Evolutionary conservation across 1,284 basidiomycete species (phyloP).

Genomic region (Ceratorhiza oryzae-sativae): DNA sequence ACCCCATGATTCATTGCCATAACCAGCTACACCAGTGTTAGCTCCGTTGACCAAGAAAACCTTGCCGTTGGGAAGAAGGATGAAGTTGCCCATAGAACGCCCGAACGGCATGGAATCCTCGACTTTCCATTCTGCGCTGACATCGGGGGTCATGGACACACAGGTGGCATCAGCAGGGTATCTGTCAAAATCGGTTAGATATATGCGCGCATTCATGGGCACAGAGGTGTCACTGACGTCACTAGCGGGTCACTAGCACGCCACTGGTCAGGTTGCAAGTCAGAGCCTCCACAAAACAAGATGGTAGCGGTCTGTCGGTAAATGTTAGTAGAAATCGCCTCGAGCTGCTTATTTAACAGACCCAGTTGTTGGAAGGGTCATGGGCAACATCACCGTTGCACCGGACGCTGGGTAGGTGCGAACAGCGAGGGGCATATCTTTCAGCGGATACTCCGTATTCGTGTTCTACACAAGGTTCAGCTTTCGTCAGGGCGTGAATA

Average conservation of each 20-base stretch:
- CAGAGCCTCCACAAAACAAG: conserved; percentile 86
- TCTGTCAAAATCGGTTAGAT: conserved; percentile 41
- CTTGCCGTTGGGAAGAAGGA: conserved; percentile 50
- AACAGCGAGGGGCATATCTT: conserved; percentile 55
- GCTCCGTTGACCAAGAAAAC: conserved; percentile 51
- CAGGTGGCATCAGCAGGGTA: conserved; percentile 54
- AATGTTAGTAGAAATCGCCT: not conserved
- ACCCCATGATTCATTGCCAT: conserved; percentile 50
- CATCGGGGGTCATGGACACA: conserved; percentile 69
- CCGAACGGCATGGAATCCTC: conserved; percentile 76
- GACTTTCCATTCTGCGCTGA: conserved; percentile 59
- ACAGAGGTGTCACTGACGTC: conserved; percentile 17
- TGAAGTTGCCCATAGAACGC: conserved; percentile 53
- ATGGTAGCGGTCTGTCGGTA: conserved; percentile 70
- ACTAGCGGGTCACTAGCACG: conserved; percentile 50
- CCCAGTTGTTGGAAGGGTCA: conserved; percentile 90
- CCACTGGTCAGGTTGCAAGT: conserved; percentile 65
- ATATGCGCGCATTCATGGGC: not conserved
- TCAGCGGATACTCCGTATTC: conserved; percentile 64
- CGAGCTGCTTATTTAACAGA: not conserved
- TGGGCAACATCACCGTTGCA: conserved; percentile 87
- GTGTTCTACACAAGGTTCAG: conserved; percentile 66
- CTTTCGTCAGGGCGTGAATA: conserved; percentile 55
- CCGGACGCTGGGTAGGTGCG: conserved; percentile 94
- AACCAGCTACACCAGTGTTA: conserved; percentile 46